Evolutionary conservation across 768 basidiomycete genomes (phyloP), one percentile per base, ranked within the genome.

Genomic region (Lyophyllum decastes): DNA sequence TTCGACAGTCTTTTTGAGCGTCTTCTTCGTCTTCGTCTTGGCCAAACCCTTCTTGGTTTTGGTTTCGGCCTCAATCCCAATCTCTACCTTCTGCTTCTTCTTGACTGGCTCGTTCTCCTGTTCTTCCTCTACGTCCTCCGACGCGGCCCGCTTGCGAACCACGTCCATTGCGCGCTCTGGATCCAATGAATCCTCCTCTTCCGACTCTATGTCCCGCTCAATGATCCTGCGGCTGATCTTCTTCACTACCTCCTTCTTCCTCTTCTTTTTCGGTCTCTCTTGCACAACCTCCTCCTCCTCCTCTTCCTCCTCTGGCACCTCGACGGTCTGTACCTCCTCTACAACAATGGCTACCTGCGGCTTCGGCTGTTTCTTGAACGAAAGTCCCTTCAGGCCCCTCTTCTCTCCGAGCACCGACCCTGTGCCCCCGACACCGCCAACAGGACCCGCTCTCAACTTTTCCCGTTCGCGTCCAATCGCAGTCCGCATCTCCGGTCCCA

Each of bases 261-360:
- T 75, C 68, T 77, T 85, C 79, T 88, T 86, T 73, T 74, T 83
- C 43, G 83, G 84, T 27, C 80, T 75, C 54, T 78, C 77, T 19
- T 71, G 67, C 16, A 68, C 68, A 14, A 64, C 70, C 33, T 66
- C 72, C 55, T 76, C 77, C 33, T 76, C 75, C 25, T 65, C 69
- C 47, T 74, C 73, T 55, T 79, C 72, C 59, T 71, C 66, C 56
- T 69, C 66, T n/a, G 63, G 70, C 70, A 73, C 68, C 75, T 79
- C 64, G 69, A 76, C 61, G 66, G 72, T 64, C 74, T 77, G 64
- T 22, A 71, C 61, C 75, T 78, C 64, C 73, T 73, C 68, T 76
- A 80, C 63, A 66, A 77, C 60, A 76, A 70, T 48, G 72, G 78
- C 66, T 72, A 81, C 71, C 60, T 65, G 66, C 70, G 78, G 61